phyloP scores from a whole-genome alignment of 192 early-diverging fungal genomes.

The Phlyctochytrium arcticum region DNA sequence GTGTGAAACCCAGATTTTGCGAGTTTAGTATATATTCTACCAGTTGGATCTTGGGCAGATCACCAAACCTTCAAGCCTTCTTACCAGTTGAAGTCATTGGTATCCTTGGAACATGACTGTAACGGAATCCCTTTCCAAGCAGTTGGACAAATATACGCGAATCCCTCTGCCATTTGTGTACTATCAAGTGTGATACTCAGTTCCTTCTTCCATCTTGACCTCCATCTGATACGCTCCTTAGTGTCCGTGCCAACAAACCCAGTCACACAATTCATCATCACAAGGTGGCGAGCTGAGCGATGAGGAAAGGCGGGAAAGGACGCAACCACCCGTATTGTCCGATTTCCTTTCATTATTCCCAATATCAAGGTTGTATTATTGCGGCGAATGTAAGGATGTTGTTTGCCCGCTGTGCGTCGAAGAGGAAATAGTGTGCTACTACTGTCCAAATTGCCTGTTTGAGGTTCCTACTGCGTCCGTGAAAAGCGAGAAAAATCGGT shows the following conservation, averaged over 20 bases:
- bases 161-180: constrained; percentile 14
- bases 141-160: too few species aligned
- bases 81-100: too few species aligned
- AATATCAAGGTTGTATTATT: constrained; percentile 69
- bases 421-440: constrained; percentile 85
- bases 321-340: background rate
- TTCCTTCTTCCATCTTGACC: background rate
- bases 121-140: too few species aligned
- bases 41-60: too few species aligned
- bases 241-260: constrained; percentile 13
- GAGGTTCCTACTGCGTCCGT: constrained; percentile 94
- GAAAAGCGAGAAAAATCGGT: constrained; percentile 91
- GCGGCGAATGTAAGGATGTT: constrained; percentile 78
- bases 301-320: background rate
- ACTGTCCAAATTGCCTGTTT: constrained; percentile 96
- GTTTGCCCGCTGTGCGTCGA: constrained; percentile 78
- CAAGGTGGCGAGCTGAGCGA: background rate
- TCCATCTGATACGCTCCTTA: background rate
- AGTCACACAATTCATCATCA: background rate
- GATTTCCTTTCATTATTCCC: constrained; percentile 23
- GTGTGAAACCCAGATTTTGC: too few species aligned
- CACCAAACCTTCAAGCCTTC: too few species aligned
- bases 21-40: too few species aligned
- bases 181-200: constrained; percentile 4
- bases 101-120: too few species aligned